Percentiles rank a stretch among this genome's conserved stretches.
These are phyloP conservation scores for Mycena crocata DNA, from an alignment of 768 basidiomycete genomes.

Conservation along the genomic window DNA sequence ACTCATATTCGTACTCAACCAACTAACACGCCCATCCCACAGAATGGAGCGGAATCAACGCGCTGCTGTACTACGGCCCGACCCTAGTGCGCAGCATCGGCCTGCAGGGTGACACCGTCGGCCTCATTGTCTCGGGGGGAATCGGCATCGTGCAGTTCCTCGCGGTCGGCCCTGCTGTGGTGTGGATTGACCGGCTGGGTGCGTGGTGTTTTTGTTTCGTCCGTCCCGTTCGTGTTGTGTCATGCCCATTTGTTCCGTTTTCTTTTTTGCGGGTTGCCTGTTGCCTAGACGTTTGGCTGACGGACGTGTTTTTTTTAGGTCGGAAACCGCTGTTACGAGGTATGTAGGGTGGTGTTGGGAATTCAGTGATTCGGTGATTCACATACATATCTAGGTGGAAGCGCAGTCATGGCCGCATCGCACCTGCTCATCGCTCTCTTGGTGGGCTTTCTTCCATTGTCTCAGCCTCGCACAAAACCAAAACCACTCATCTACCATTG, in stretches of 20 bases:
- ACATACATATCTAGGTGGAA: constrained; percentile 55
- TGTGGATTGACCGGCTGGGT: constrained; percentile 77
- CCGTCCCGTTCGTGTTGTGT: not conserved
- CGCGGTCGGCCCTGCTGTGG: constrained; percentile 79
- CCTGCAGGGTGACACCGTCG: constrained; percentile 65
- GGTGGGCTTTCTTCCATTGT: constrained; percentile 50
- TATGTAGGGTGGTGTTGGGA: constrained; percentile 26
- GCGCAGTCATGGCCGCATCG: constrained; percentile 70
- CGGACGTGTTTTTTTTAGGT: constrained; percentile 51
- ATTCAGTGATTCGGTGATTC: not conserved
- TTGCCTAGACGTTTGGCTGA: no score
- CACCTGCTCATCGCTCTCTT: constrained; percentile 75
- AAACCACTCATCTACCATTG: constrained; percentile 9
- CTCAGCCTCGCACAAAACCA: not conserved
- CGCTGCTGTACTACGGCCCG: constrained; percentile 85
- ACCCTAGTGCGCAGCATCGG: constrained; percentile 75
- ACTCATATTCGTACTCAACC: not conserved
- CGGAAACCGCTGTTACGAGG: constrained; percentile 73
- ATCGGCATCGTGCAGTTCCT: constrained; percentile 84
- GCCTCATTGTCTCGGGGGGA: constrained; percentile 79
- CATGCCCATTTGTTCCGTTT: no score
- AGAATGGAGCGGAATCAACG: constrained; percentile 94
- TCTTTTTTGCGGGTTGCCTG: no score
- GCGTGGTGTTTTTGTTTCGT: constrained; percentile 25
- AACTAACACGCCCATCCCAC: no score